These are phyloP conservation scores for Antrodiella citrinella DNA, from an alignment of 768 basidiomycete genomes.

Conservation along the genomic window DNA sequence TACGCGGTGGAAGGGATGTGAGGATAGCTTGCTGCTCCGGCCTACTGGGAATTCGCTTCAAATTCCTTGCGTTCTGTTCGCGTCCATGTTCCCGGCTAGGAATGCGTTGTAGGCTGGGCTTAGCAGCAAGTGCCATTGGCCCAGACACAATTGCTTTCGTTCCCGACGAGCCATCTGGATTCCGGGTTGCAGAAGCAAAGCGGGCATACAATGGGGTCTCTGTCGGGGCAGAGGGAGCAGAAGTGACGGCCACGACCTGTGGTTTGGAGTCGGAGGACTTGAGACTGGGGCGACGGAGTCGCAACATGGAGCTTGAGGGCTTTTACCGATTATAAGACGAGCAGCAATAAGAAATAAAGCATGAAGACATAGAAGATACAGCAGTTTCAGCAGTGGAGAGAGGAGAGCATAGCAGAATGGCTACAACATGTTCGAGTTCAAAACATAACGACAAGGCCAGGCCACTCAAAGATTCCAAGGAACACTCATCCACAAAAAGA, in stretches of 20 bases:
- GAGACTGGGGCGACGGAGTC: constrained; percentile 8
- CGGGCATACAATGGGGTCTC: constrained; percentile 6
- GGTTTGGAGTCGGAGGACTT: constrained; percentile 6
- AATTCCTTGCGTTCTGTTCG: neutral
- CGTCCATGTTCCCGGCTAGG: neutral
- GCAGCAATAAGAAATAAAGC: no score
- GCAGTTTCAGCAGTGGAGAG: no score
- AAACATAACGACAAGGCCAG: no score
- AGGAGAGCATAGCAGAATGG: no score
- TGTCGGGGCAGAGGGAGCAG: neutral
- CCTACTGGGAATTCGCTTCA: constrained; percentile 5
- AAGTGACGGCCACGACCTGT: constrained; percentile 4
- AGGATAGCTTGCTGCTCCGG: neutral
- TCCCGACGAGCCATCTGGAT: neutral
- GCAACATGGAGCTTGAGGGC: constrained; percentile 11
- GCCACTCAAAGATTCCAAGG: no score
- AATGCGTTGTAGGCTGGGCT: constrained; percentile 2
- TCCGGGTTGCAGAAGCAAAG: constrained; percentile 2
- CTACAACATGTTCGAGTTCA: no score
- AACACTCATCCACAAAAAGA: no score
- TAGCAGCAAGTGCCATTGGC: constrained; percentile 7
- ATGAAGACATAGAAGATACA: no score
- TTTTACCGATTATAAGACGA: no score
- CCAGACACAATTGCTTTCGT: constrained; percentile 9
- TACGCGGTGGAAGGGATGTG: neutral